Evolutionary conservation across 257 asterid genomes (phyloP), one percentile per base, ranked within the genome.

Genomic region (Solanum paucissectum): DNA sequence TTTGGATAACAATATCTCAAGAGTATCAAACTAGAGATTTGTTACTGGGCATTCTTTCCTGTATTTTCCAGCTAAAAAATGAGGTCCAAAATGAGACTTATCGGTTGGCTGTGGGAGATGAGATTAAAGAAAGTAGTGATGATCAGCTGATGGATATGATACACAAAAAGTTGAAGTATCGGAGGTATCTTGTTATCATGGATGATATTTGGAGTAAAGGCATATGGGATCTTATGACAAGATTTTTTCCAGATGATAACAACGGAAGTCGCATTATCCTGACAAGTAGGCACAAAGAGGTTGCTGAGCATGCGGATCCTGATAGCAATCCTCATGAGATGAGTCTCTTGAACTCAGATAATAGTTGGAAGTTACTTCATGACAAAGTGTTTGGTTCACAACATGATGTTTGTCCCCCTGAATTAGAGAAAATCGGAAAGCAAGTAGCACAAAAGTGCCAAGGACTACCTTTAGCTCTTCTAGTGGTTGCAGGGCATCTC

Each of bases 1-100:
- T 40, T 40, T 87, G 83, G 87, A 25, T 52, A 32, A 87, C 86
- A 20, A 6, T 87, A 10, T 40, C 86, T 87, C 89, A 62, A 72
- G 86, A 74, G 9, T 87, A 52, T 44, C 36, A 20, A 11, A 38
- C 23, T 25, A 62, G 86, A 12, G 69, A 77, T 7, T 64, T 60
- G 40, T 62, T 87, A 27, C 20, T 52, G 14, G 44, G 75, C 6
- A 44, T 77, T 42, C 33, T 83, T 23, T n/a, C 25, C 3, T 37
- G 60, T 62, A n/a, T 64, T n/a, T 7, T 11, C 0, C 33, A 42
- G 58, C 33, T 40, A 3, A 23, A n/a, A 29, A 52, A 13, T 7
- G 18, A 25, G 10, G 23, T 29, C 71, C n/a, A 74, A 36, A 25
- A 36, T 18, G 82, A 36, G 18, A 34, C 7, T 36, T 3, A 20